Conservation (phyloP, 139 green algal species). For the Helicosporidium sp. region DNA sequence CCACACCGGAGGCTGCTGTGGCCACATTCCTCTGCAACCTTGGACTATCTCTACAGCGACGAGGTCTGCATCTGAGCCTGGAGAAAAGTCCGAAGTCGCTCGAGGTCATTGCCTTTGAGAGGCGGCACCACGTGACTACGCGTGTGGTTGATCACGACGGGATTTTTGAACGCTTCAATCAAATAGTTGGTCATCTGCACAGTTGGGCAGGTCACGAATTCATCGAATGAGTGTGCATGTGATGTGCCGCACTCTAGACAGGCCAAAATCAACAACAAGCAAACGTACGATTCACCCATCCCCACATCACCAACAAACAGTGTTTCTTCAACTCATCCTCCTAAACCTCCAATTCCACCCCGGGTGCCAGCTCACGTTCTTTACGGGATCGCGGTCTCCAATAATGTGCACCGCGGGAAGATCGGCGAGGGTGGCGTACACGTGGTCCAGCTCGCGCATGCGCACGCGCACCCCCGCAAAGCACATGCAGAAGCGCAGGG, state of each 20-base stretch:
- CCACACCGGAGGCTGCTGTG: too few species aligned
- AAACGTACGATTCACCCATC: too few species aligned
- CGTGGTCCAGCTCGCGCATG: conserved; percentile 13
- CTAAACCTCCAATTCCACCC: too few species aligned
- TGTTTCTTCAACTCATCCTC: too few species aligned
- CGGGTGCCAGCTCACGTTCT: conserved; percentile 5
- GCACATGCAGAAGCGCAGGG: conserved; percentile 24
- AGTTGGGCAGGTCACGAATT: too few species aligned
- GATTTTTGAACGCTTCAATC: conserved; percentile 6
- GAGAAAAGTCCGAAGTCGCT: conserved; percentile 21
- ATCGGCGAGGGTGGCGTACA: conserved; percentile 14
- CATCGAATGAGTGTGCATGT: too few species aligned
- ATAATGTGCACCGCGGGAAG: conserved; percentile 33
- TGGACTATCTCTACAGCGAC: conserved; percentile 5
- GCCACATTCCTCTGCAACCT: too few species aligned
- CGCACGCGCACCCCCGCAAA: conserved; percentile 21
- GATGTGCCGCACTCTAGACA: too few species aligned
- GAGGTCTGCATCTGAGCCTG: conserved; percentile 12
- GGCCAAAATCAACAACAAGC: too few species aligned
- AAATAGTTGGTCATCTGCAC: conserved; percentile 12
- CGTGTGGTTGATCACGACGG: conserved; percentile 6
- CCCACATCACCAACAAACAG: too few species aligned
- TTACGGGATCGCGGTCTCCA: conserved; percentile 22
- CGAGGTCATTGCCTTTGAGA: conserved; percentile 20
- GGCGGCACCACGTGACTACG: conserved; percentile 32